Evolutionary conservation across 2,329 filamentous ascomycete genomes (phyloP).

Genomic region (Cladophialophora bantiana): DNA sequence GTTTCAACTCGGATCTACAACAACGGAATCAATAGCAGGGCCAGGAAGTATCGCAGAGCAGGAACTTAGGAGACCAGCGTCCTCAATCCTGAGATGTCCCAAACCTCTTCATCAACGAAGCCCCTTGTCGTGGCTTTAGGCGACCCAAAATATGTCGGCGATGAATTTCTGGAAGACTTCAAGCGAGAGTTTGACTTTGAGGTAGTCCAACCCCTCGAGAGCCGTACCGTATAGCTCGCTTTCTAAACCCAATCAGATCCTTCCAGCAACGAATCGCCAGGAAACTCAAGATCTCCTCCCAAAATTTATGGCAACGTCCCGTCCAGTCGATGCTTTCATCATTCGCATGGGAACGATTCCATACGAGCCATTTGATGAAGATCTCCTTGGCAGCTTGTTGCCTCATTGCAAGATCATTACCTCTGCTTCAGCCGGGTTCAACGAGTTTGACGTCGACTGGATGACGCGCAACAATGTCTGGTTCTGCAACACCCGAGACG

Average conservation of each 20-base stretch:
- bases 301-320: constrained; percentile 15
- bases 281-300: constrained; percentile 50
- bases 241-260: constrained; percentile 32
- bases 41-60: background rate
- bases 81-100: background rate
- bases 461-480: constrained; percentile 59
- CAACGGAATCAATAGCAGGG: background rate
- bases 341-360: constrained; percentile 59
- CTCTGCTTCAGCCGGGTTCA: constrained; percentile 52
- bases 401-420: constrained; percentile 56
- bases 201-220: constrained; percentile 30
- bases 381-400: constrained; percentile 50
- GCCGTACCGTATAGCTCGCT: background rate
- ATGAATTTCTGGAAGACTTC: constrained; percentile 51
- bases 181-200: constrained; percentile 27
- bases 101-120: constrained; percentile 39
- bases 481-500: constrained; percentile 64
- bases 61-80: background rate
- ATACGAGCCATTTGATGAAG: constrained; percentile 59
- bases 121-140: constrained; percentile 55
- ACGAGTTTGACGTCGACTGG: constrained; percentile 76
- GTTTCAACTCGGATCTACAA: background rate
- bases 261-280: constrained; percentile 49
- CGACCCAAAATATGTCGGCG: constrained; percentile 48
- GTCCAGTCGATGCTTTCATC: constrained; percentile 58